phyloP scores from a whole-genome alignment of 257 asterid species.

The Cordia subcordata region DNA sequence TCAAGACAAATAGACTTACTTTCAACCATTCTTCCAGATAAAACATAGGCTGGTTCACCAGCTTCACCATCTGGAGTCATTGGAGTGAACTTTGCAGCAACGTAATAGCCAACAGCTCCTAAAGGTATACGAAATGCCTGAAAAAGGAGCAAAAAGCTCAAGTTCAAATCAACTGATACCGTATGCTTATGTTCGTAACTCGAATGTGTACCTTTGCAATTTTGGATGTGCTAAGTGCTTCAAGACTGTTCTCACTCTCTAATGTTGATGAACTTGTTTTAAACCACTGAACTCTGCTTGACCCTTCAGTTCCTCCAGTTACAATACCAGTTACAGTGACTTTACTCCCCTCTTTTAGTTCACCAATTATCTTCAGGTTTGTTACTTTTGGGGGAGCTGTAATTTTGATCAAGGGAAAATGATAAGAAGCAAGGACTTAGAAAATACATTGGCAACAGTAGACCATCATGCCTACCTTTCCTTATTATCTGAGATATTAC shows the following conservation, averaged over 20 bases:
- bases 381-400: constrained; percentile 93
- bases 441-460: constrained; percentile 7
- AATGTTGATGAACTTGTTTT: constrained; percentile 61
- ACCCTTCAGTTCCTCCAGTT: constrained; percentile 97
- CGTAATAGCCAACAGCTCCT: constrained; percentile 86
- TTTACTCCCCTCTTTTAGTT: constrained; percentile 90
- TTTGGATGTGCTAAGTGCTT: constrained; percentile 82
- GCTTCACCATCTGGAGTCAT: constrained; percentile 99
- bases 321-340: constrained; percentile 83
- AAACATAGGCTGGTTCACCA: constrained; percentile 84
- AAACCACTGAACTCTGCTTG: constrained; percentile 99
- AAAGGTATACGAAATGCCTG: constrained; percentile 91
- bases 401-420: constrained; percentile 9
- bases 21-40: constrained; percentile 64
- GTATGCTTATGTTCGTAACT: constrained; percentile 12
- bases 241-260: constrained; percentile 70
- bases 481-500: constrained; percentile 57
- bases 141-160: constrained; percentile 18
- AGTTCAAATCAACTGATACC: constrained; percentile 7
- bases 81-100: constrained; percentile 86
- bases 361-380: constrained; percentile 87
- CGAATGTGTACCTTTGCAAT: constrained; percentile 67
- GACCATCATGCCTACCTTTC: constrained; percentile 44
- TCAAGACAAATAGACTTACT: constrained; percentile 45
- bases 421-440: constrained; percentile 4